Conservation (phyloP, 1,139 yeast genomes). For the Lodderomyces parapsilosis region DNA sequence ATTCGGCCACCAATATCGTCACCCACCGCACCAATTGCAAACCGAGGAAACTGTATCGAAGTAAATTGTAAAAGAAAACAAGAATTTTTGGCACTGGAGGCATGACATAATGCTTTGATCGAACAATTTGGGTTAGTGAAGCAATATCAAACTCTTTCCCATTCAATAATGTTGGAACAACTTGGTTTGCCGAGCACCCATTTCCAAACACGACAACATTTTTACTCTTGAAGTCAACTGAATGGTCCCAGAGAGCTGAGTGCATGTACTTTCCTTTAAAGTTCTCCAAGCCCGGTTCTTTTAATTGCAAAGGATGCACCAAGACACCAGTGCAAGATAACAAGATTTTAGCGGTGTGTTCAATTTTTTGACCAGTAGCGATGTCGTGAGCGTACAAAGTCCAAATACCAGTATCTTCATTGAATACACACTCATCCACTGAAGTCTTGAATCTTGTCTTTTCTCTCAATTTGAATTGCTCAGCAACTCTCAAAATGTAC, state of each 20-base stretch:
- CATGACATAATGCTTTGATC: conserved; percentile 40
- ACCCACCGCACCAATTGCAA: conserved; percentile 28
- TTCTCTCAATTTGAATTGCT: conserved; percentile 30
- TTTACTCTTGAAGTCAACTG: conserved; percentile 34
- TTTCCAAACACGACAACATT: conserved; percentile 40
- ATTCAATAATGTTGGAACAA: conserved; percentile 34
- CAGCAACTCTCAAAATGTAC: conserved; percentile 40
- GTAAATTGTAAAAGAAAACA: conserved; percentile 21
- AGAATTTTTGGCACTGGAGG: conserved; percentile 35
- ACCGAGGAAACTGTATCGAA: conserved; percentile 27
- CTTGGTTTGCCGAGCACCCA: conserved; percentile 46
- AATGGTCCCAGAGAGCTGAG: conserved; percentile 48
- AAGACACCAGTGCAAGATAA: conserved; percentile 39
- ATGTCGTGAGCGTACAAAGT: conserved; percentile 30
- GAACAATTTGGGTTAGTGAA: conserved; percentile 32
- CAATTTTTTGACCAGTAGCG: conserved; percentile 27
- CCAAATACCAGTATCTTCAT: conserved; percentile 39
- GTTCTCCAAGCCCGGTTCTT: conserved; percentile 35
- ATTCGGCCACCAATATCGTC: conserved; percentile 31
- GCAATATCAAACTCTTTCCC: conserved; percentile 24
- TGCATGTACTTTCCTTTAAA: conserved; percentile 49
- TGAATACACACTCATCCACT: conserved; percentile 28
- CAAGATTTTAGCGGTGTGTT: conserved; percentile 31
- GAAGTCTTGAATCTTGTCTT: conserved; percentile 31
- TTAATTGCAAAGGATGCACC: conserved; percentile 32